phyloP scores from a whole-genome alignment of 345 rosid genomes.

The Gossypium australe region DNA sequence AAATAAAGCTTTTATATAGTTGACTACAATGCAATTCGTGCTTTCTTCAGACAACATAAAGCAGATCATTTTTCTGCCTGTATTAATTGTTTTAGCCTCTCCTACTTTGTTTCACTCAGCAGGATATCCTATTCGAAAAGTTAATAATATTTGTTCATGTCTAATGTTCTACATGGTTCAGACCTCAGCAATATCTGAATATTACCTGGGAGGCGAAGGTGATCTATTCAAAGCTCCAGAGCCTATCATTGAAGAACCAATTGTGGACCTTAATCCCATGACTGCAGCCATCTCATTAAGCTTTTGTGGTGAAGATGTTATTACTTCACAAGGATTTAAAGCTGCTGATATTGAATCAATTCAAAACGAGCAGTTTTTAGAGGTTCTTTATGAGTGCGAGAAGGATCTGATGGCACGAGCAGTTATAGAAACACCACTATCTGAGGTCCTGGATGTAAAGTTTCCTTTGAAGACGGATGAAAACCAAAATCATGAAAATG shows the following conservation, averaged over 20 bases:
- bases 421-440: background rate
- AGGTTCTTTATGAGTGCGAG: slow-evolving; percentile 2
- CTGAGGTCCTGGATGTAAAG: background rate
- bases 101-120: slow-evolving; percentile 1
- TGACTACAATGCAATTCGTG: background rate
- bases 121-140: background rate
- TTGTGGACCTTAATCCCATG: background rate
- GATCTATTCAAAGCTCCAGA: slow-evolving; percentile 4
- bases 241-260: background rate
- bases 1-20: background rate
- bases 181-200: background rate
- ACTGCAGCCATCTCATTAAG: background rate
- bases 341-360: background rate
- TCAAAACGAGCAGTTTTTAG: background rate
- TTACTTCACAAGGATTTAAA: background rate
- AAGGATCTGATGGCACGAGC: background rate
- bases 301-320: background rate
- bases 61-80: background rate
- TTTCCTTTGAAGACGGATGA: background rate
- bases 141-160: background rate
- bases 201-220: background rate
- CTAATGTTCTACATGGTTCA: background rate
- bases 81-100: background rate
- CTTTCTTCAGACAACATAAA: background rate
- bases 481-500: background rate